Evolutionary conservation across 176 grass and related monocot genomes (phyloP).

Genomic region (Aegilops sharonensis): DNA sequence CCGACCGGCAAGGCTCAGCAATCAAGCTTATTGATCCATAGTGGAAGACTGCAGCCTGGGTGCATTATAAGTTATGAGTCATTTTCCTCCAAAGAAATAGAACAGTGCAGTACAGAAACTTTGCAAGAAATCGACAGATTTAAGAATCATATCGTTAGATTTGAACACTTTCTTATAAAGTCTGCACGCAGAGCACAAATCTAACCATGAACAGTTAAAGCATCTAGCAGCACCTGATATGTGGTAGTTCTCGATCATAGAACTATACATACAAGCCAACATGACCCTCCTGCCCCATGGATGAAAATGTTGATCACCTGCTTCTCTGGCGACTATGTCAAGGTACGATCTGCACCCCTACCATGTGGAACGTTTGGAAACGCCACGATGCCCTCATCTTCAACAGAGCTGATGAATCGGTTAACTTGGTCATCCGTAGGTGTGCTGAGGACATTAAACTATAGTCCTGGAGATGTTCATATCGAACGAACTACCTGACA

Average conservation of each 20-base stretch:
- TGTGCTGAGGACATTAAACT: no score
- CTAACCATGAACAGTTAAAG: background rate
- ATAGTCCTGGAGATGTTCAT: no score
- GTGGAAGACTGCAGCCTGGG: constrained; percentile 81
- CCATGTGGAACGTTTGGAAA: no score
- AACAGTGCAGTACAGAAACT: background rate
- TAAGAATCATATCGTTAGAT: background rate
- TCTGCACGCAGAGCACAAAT: background rate
- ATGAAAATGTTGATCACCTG: background rate
- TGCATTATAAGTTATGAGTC: background rate
- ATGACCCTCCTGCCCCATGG: background rate
- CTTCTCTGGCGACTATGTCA: no score
- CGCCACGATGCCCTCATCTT: no score
- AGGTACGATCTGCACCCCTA: no score
- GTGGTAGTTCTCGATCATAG: background rate
- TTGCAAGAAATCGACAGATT: background rate
- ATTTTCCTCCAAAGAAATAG: background rate
- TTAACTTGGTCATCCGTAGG: no score
- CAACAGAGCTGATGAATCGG: no score
- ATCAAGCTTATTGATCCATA: constrained; percentile 98
- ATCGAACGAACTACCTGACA: background rate
- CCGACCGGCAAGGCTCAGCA: constrained; percentile 81
- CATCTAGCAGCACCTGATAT: background rate
- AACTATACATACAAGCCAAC: constrained; percentile 17
- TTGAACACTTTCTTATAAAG: background rate